A percentile compares a stretch with the other conserved stretches of the same genome.
Evolutionary conservation across 176 grass and related monocot species (phyloP).

Genomic region (Carex cristatella): DNA sequence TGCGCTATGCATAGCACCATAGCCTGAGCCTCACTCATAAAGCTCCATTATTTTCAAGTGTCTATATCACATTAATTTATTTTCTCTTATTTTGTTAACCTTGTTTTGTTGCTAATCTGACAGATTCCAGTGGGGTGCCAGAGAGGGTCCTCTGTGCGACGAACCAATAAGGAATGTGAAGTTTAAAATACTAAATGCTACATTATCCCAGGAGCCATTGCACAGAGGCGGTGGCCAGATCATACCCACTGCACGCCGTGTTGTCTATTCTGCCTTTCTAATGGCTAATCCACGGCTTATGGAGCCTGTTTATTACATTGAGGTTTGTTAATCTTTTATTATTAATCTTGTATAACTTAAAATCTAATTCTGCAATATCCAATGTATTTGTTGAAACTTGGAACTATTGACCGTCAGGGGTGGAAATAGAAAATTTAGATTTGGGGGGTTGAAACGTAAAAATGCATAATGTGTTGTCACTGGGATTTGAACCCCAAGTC

Average conservation of each 20-base stretch:
- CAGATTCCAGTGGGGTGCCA: constrained; percentile 98
- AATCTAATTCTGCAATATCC: not conserved
- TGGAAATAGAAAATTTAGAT: no score
- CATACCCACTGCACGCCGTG: constrained; percentile 86
- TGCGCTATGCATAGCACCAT: no score
- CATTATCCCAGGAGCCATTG: constrained; percentile 79
- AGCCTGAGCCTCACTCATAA: no score
- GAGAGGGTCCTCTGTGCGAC: constrained; percentile 96
- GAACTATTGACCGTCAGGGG: no score
- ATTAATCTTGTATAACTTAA: not conserved
- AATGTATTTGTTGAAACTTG: not conserved
- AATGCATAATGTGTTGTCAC: no score
- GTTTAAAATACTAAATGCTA: constrained; percentile 96
- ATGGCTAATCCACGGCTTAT: constrained; percentile 96
- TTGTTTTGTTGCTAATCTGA: constrained; percentile 20
- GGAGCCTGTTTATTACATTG: constrained; percentile 98
- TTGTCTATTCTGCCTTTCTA: constrained; percentile 95
- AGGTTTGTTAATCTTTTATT: constrained; percentile 37
- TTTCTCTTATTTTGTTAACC: constrained; percentile 12
- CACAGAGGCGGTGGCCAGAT: constrained; percentile 96
- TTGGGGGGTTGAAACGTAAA: no score
- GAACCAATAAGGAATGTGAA: constrained; percentile 97
- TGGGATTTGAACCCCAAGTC: no score
- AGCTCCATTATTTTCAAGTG: not conserved
- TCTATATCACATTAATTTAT: not conserved